phyloP scores from a whole-genome alignment of 2,329 filamentous ascomycete genomes.

The Leptosphaerulina australis region DNA sequence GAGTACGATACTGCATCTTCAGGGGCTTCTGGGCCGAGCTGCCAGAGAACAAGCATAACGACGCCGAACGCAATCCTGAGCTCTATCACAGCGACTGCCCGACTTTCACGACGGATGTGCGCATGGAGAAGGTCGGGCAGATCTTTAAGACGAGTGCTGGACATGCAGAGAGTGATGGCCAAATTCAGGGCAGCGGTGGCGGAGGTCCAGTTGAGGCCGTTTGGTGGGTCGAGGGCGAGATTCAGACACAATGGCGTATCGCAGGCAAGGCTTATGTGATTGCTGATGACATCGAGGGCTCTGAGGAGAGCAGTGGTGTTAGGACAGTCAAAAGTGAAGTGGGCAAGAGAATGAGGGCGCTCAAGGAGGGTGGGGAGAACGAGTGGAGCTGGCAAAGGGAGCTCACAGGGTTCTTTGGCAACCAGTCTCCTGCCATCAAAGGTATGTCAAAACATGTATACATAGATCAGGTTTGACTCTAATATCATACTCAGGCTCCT shows the following conservation, averaged over 20 bases:
- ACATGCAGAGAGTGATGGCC: slow-evolving; percentile 53
- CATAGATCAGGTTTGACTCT: neutral
- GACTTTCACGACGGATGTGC: slow-evolving; percentile 83
- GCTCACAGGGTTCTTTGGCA: slow-evolving; percentile 87
- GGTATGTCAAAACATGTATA: slow-evolving; percentile 51
- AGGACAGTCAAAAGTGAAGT: slow-evolving; percentile 66
- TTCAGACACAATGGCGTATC: slow-evolving; percentile 82
- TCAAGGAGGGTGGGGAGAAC: slow-evolving; percentile 50
- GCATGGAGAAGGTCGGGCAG: slow-evolving; percentile 83
- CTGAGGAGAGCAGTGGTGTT: slow-evolving; percentile 60
- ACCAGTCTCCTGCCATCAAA: slow-evolving; percentile 80
- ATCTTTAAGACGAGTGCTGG: slow-evolving; percentile 62
- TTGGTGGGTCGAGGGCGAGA: slow-evolving; percentile 76
- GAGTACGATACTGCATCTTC: slow-evolving; percentile 80
- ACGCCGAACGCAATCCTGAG: slow-evolving; percentile 71
- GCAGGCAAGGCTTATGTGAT: slow-evolving; percentile 78
- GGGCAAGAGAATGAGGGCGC: slow-evolving; percentile 66
- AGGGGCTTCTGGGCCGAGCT: slow-evolving; percentile 82
- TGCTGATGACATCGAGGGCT: slow-evolving; percentile 67
- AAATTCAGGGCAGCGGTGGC: slow-evolving; percentile 60
- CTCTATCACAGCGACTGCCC: slow-evolving; percentile 78
- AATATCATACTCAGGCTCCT: slow-evolving; percentile 61
- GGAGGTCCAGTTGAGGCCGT: slow-evolving; percentile 79
- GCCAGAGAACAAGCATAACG: slow-evolving; percentile 73
- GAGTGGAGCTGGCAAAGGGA: slow-evolving; percentile 80